Evolutionary conservation across 2,329 filamentous ascomycete genomes (phyloP).

Genomic region (Cercospora janseana): DNA sequence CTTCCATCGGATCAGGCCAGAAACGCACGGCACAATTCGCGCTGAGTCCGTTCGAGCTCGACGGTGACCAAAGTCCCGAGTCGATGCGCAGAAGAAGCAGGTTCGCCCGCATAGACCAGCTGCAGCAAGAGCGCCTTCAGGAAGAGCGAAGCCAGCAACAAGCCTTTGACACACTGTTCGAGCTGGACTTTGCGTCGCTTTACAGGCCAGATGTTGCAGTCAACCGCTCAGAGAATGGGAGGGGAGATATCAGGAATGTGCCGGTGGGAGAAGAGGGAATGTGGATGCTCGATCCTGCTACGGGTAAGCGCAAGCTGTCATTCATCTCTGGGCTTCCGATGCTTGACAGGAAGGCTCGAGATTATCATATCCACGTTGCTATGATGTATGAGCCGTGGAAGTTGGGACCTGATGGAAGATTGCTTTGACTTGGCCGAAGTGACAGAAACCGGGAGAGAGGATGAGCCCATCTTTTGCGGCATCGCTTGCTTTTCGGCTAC

Average conservation of each 20-base stretch:
- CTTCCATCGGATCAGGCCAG: too few species aligned
- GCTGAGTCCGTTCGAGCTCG: too few species aligned
- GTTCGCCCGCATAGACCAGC: too few species aligned
- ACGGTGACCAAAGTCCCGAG: too few species aligned
- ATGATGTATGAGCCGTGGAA: constrained; percentile 1
- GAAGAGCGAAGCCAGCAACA: too few species aligned
- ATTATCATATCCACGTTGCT: neutral
- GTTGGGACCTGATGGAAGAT: neutral
- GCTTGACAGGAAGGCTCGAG: constrained; percentile 1
- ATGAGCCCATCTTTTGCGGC: too few species aligned
- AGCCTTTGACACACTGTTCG: neutral
- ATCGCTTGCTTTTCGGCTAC: too few species aligned
- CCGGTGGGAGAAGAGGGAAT: constrained; percentile 5
- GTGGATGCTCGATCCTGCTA: neutral
- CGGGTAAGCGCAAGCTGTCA: constrained; percentile 1
- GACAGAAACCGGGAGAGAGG: neutral
- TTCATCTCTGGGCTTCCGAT: neutral
- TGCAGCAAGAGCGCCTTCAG: too few species aligned
- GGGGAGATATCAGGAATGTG: neutral
- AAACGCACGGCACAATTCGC: too few species aligned
- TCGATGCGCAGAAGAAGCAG: too few species aligned
- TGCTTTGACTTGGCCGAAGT: neutral
- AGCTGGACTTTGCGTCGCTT: neutral
- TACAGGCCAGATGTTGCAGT: neutral
- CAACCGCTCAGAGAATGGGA: neutral